These are phyloP conservation scores for Chrysanthemum seticuspe DNA, from an alignment of 129 eudicot genomes.

Conservation along the genomic window DNA sequence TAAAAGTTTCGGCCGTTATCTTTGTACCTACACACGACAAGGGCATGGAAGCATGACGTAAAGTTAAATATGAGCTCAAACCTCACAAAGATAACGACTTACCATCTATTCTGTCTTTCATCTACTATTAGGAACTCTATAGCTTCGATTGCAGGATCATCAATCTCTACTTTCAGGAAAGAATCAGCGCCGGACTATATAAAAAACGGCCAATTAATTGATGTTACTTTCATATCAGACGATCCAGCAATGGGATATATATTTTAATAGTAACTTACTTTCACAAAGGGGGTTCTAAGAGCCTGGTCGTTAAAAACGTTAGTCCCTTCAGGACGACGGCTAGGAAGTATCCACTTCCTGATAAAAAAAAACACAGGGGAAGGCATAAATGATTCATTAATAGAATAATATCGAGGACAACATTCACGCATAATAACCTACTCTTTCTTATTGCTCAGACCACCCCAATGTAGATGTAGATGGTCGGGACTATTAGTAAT, in stretches of 20 bases:
- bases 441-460: slow-evolving; percentile 47
- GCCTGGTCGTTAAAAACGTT: slow-evolving; percentile 66
- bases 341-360: slow-evolving; percentile 76
- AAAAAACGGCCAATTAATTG: slow-evolving; percentile 14
- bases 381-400: slow-evolving; percentile 2
- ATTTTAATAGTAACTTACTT: slow-evolving; percentile 25
- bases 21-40: slow-evolving; percentile 56
- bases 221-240: slow-evolving; percentile 2
- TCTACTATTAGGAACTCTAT: slow-evolving; percentile 79
- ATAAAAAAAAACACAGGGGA: background rate
- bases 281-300: slow-evolving; percentile 73
- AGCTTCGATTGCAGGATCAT: slow-evolving; percentile 82
- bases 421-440: slow-evolving; percentile 30
- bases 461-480: slow-evolving; percentile 86
- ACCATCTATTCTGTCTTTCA: slow-evolving; percentile 84
- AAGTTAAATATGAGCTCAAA: slow-evolving; percentile 6
- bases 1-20: slow-evolving; percentile 72
- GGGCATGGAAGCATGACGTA: slow-evolving; percentile 9
- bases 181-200: slow-evolving; percentile 74
- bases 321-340: slow-evolving; percentile 68
- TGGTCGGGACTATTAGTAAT: slow-evolving; percentile 51
- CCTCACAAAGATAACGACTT: slow-evolving; percentile 9
- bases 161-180: slow-evolving; percentile 68
- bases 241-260: too few species aligned
- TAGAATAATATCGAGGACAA: slow-evolving; percentile 7